Conservation (phyloP, 495 filamentous ascomycete species). For the Jackrogersella multiformis region DNA sequence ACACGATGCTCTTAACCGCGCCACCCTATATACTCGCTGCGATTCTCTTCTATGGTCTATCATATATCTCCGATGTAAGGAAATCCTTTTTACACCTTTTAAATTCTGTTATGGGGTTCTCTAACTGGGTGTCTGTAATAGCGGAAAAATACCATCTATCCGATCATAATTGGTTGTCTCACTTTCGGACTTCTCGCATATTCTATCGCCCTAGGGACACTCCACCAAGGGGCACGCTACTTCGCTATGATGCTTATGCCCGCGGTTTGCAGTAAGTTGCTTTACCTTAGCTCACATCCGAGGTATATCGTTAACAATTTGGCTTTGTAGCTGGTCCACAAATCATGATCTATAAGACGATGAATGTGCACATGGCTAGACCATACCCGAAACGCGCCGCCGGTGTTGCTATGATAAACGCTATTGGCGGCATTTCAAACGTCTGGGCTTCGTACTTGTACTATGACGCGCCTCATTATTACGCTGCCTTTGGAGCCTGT, state of each 20-base stretch:
- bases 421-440: conserved; percentile 1
- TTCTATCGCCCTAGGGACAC: neutral
- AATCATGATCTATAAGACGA: conserved; percentile 1
- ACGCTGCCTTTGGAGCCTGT: neutral
- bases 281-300: too few relatives aligned
- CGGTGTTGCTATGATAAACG: conserved; percentile 1
- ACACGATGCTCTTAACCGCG: neutral
- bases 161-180: neutral
- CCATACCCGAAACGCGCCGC: neutral
- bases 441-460: conserved; percentile 5
- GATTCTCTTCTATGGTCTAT: neutral
- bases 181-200: neutral
- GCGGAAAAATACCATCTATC: conserved; percentile 3
- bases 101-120: neutral
- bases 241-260: conserved; percentile 4
- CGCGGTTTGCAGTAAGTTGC: neutral
- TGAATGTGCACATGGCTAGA: neutral
- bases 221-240: neutral
- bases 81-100: neutral
- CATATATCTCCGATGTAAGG: neutral
- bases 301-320: neutral
- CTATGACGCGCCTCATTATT: conserved; percentile 1
- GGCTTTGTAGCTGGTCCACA: neutral
- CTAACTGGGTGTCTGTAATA: neutral
- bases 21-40: neutral